Conservation (phyloP, 192 early-diverging fungal species). For the Haplosporangium gracile region DNA sequence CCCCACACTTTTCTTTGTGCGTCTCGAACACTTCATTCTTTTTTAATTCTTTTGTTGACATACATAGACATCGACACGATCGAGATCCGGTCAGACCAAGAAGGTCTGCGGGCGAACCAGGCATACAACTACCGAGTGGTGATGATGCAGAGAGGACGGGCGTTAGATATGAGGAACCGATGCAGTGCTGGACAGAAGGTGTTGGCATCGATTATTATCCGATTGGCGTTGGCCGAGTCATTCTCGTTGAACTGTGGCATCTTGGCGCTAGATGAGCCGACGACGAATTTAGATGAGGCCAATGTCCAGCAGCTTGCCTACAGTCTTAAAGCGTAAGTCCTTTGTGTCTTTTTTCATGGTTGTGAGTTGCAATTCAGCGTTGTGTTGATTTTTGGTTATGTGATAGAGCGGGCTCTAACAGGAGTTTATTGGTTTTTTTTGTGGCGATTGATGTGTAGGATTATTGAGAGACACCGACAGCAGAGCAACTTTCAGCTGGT, state of each 20-base stretch:
- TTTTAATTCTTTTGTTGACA: background rate
- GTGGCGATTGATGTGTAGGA: constrained; percentile 52
- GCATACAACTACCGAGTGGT: constrained; percentile 84
- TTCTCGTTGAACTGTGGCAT: constrained; percentile 95
- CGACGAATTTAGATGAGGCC: constrained; percentile 93
- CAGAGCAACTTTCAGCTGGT: constrained; percentile 97
- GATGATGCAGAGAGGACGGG: constrained; percentile 89
- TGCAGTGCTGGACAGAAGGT: constrained; percentile 99
- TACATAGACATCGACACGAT: constrained; percentile 93
- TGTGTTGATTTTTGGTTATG: too few relatives aligned
- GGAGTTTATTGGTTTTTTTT: background rate
- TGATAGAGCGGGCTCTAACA: background rate
- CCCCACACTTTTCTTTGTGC: background rate
- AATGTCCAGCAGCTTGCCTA: constrained; percentile 91
- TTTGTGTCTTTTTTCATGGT: background rate
- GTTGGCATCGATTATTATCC: constrained; percentile 94
- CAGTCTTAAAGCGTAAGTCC: constrained; percentile 76
- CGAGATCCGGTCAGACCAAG: constrained; percentile 92
- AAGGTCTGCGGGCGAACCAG: constrained; percentile 75
- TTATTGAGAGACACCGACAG: constrained; percentile 82
- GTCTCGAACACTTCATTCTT: background rate
- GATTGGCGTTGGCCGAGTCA: constrained; percentile 94
- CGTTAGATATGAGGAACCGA: constrained; percentile 94
- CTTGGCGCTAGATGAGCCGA: constrained; percentile 96
- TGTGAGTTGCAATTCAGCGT: too few relatives aligned